These are phyloP conservation scores for Ophiostoma sp. DNA, from an alignment of 2,329 filamentous ascomycete genomes.

Conservation along the genomic window DNA sequence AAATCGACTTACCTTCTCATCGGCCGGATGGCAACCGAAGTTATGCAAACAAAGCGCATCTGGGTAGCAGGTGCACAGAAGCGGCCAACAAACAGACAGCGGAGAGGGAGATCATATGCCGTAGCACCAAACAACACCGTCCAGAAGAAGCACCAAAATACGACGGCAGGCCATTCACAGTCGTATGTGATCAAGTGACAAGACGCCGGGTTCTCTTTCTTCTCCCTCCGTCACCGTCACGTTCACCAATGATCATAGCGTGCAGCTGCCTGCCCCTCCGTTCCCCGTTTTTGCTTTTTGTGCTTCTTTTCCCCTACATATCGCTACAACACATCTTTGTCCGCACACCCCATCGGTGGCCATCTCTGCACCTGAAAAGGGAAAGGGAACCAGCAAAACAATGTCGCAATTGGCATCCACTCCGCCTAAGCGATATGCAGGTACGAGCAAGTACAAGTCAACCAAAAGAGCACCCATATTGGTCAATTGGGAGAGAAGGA, in stretches of 20 bases:
- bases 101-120: not conserved
- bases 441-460: slow-evolving; percentile 15
- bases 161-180: not conserved
- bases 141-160: not conserved
- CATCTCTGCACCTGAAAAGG: not conserved
- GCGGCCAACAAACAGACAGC: not conserved
- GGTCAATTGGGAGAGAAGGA: not conserved
- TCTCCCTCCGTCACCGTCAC: not conserved
- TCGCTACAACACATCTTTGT: not conserved
- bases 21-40: not conserved
- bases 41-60: not conserved
- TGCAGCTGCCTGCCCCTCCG: not conserved
- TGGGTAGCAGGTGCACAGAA: not conserved
- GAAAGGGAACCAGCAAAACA: not conserved
- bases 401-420: not conserved
- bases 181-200: slow-evolving; percentile 11
- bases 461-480: not conserved
- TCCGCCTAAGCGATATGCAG: slow-evolving; percentile 17
- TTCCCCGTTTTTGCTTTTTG: not conserved
- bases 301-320: slow-evolving; percentile 7
- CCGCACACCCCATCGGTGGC: not conserved
- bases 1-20: not conserved
- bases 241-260: not conserved
- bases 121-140: not conserved
- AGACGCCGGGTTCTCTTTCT: not conserved